These are phyloP conservation scores for Globisporangium cederbergense DNA, from an alignment of 352 stramenopile species.

Conservation along the genomic window DNA sequence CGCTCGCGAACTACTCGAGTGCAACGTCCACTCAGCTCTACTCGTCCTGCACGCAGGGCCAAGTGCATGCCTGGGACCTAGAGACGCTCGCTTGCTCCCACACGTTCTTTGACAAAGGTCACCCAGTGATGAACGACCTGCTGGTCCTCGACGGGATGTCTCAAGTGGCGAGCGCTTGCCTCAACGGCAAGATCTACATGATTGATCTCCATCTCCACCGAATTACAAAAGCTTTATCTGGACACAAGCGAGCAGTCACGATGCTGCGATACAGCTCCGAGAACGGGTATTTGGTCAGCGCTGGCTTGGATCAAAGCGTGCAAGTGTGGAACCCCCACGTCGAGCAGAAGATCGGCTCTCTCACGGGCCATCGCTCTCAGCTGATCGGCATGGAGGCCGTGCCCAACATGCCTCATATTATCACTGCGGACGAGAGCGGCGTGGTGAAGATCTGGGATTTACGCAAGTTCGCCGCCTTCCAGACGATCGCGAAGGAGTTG, in stretches of 20 bases:
- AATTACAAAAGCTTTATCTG: slow-evolving; percentile 30
- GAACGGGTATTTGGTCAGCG: slow-evolving; percentile 54
- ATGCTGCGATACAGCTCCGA: slow-evolving; percentile 41
- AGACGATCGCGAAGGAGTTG: slow-evolving; percentile 32
- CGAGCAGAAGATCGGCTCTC: slow-evolving; percentile 46
- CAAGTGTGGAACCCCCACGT: slow-evolving; percentile 66
- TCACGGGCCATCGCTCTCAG: slow-evolving; percentile 40
- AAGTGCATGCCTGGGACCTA: slow-evolving; percentile 46
- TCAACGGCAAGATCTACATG: slow-evolving; percentile 63
- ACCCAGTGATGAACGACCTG: slow-evolving; percentile 38
- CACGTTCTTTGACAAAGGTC: slow-evolving; percentile 34
- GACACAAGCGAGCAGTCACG: slow-evolving; percentile 40
- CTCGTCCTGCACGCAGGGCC: slow-evolving; percentile 33
- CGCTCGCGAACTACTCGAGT: slow-evolving; percentile 23
- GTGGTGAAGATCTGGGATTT: slow-evolving; percentile 56
- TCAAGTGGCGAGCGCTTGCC: slow-evolving; percentile 32
- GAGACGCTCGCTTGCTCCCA: slow-evolving; percentile 27
- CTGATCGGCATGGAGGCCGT: slow-evolving; percentile 52
- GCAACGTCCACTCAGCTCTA: slow-evolving; percentile 22
- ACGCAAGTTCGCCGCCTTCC: slow-evolving; percentile 40
- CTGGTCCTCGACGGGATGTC: slow-evolving; percentile 30
- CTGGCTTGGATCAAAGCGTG: slow-evolving; percentile 46
- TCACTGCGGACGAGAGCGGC: slow-evolving; percentile 49
- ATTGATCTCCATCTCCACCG: slow-evolving; percentile 32
- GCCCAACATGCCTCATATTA: slow-evolving; percentile 39